A percentile compares a stretch with the other conserved stretches of the same genome.
Evolutionary conservation across 108 stramenopile genomes (phyloP).

Genomic region (Skeletonema tropicum): DNA sequence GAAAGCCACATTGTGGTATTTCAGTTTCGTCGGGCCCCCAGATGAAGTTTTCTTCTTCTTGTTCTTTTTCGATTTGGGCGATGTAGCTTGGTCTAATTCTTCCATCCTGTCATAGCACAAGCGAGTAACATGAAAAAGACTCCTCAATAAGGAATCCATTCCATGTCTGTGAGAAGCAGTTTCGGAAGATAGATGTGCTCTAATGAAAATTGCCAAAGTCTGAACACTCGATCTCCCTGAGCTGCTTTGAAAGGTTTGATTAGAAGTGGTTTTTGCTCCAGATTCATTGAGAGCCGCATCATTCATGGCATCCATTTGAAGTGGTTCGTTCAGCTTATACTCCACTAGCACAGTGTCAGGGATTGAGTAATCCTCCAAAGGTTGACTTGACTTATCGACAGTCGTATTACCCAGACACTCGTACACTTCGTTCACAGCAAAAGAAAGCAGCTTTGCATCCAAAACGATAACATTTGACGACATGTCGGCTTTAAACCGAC

Average conservation of each 20-base stretch:
- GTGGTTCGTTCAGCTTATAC: constrained; percentile 33
- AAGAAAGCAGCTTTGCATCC: constrained; percentile 49
- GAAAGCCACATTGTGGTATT: constrained; percentile 2
- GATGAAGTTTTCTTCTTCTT: background rate
- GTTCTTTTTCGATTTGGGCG: background rate
- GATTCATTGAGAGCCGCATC: background rate
- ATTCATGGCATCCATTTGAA: background rate
- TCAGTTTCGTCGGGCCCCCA: background rate
- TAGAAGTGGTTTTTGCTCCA: background rate
- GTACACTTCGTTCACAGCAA: constrained; percentile 34
- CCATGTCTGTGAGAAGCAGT: background rate
- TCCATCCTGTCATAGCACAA: constrained; percentile 33
- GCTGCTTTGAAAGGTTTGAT: background rate
- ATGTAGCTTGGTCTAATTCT: constrained; percentile 12
- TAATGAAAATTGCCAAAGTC: constrained; percentile 34
- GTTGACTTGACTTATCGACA: background rate
- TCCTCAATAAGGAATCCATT: constrained; percentile 6
- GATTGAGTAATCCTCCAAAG: background rate
- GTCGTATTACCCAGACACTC: constrained; percentile 20
- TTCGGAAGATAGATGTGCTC: constrained; percentile 27
- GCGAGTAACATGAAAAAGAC: constrained; percentile 27
- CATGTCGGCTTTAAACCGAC: background rate
- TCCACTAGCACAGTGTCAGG: constrained; percentile 9
- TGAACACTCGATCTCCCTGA: constrained; percentile 16
- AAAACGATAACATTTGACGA: constrained; percentile 20